Percentiles rank a stretch among this genome's conserved stretches.
Evolutionary conservation across 257 asterid genomes (phyloP).

Genomic region (Misopates orontium): DNA sequence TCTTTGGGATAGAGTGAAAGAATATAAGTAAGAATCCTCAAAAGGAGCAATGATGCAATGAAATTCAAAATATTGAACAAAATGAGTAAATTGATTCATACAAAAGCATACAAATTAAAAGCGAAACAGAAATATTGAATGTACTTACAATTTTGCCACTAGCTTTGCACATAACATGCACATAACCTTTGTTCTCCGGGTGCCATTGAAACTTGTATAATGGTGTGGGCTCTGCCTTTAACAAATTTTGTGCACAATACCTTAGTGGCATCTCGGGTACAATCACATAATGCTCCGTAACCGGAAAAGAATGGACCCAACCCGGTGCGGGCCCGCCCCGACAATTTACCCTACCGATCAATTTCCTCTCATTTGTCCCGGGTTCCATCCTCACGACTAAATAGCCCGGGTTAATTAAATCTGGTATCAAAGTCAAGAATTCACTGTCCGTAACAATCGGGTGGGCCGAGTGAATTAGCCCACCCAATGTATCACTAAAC

Average conservation of each 20-base stretch:
- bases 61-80: too few relatives aligned
- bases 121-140: neutral
- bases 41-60: too few relatives aligned
- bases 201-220: slow-evolving; percentile 89
- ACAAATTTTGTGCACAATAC: slow-evolving; percentile 79
- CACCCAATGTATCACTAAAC: slow-evolving; percentile 65
- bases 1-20: too few relatives aligned
- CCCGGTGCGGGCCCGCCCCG: slow-evolving; percentile 86
- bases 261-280: slow-evolving; percentile 98
- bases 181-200: slow-evolving; percentile 72
- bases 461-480: slow-evolving; percentile 89
- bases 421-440: slow-evolving; percentile 72
- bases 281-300: slow-evolving; percentile 78
- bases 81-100: neutral
- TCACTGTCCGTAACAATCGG: slow-evolving; percentile 80
- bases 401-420: slow-evolving; percentile 78
- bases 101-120: neutral
- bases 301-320: slow-evolving; percentile 97
- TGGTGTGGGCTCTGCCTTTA: slow-evolving; percentile 94
- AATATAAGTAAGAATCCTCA: too few relatives aligned
- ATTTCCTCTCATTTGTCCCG: slow-evolving; percentile 76
- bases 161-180: slow-evolving; percentile 86
- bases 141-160: slow-evolving; percentile 75
- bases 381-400: slow-evolving; percentile 72
- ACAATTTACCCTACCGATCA: slow-evolving; percentile 75